Evolutionary conservation across 352 stramenopile genomes (phyloP), one percentile per base, ranked within the genome.

Genomic region (Globisporangium barbulae): DNA sequence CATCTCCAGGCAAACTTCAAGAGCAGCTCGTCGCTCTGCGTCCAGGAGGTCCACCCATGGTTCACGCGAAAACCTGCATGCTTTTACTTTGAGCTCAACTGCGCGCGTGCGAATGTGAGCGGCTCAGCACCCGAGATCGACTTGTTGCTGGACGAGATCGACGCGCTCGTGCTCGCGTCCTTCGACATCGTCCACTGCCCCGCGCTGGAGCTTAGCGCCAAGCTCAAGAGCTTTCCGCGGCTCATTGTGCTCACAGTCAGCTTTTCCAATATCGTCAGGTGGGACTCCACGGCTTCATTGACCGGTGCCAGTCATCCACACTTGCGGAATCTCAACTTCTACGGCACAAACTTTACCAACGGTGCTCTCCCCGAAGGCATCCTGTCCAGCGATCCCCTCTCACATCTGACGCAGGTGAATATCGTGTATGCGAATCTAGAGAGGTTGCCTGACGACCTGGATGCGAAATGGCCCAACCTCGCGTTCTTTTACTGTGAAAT

Each of bases 121-220:
- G 74, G 70, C 10, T 19, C 12, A 0, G 25, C 25, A 9, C 28
- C 10, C 1, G 69, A 81, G 39, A n/a, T 75, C 21, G 44, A 53
- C 25, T 5, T 9, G 15, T 21, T 71, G 19, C 66, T 81, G 21
- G 21, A 13, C 7, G 22, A 47, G 1, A 53, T 85, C 28, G 65
- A 85, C 21, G 22, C 49, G 5, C 35, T 25, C 4, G 70, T 69
- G 8, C 60, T 76, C 8, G 48, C 52, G 17, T 53, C 70, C 2
- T 37, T 87, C 15, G 62, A 75, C 5, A 63, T 86, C 17, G 70
- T 71, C 4, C 75, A 89, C 22, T 87, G 77, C 19, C 52, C 64
- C 0, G 42, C 35, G 5, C 48, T 87, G 2, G 72, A 85, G 30
- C 56, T 87, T 6, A 64, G 66, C 2, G 15, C 55, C 2, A 50